Base-by-base conservation (phyloP, 441 rosid species). In the Brassica hybrid region DNA sequence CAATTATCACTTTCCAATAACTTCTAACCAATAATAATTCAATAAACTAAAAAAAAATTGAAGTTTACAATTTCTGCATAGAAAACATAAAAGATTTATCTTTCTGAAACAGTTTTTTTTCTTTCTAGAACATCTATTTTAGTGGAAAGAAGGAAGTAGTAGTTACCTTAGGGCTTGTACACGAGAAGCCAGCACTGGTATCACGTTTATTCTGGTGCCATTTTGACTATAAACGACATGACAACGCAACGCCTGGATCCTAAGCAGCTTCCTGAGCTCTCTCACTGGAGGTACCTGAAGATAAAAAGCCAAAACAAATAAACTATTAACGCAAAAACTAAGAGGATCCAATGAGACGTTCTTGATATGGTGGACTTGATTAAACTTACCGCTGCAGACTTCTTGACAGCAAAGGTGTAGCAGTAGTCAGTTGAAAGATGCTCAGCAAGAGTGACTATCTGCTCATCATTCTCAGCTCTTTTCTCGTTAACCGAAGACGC, bases 201-300 rank as follows among this genome's bases (percentile, higher is more conserved):
- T 88, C 21, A 96, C 96, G 79, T 96, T 94, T 64, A 96, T 84
- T 86, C 98, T 83, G 75, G 84, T 66, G 58, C 97, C 94, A 75
- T 85, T 91, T 81, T 91, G 97, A 72, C 98, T 89, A 83, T 89
- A 92, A 72, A 96, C 79, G 27, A 77, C 94, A 84, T 94, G 97
- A 73, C 97, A 89, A 67, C 99, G 92, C 10, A 96, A 89, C 54
- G 97, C 97, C 77, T 92, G 99, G 82, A 94, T 92, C 75, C 99
- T 91, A 78, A 90, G 85, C 27, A 77, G 70, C 86, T 94, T 96
- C 80, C 94, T 80, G 23, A 96, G 89, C 84, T 94, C 98, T 85
- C 88, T 94, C 8, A 90, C 90, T 4, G 97, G 91, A 56, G 92
- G 88, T 71, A 91, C 88, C 99, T 96, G 88, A 62, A 57, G 71